Evolutionary conservation across 1,139 yeast species (phyloP).

Genomic region (Arxiozyma telluris): DNA sequence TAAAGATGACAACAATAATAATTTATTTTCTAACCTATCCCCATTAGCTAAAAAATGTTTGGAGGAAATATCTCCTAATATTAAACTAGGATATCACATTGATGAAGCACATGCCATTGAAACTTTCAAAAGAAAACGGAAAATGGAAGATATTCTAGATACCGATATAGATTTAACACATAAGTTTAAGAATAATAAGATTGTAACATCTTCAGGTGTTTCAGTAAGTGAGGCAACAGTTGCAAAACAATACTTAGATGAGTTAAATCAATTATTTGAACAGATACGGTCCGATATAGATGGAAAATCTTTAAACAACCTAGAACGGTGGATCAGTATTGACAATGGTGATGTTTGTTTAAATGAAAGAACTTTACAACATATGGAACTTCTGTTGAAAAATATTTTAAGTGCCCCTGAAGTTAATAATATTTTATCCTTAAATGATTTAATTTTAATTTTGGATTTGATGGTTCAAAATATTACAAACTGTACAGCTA

Average conservation of each 20-base stretch:
- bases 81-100: background rate
- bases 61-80: background rate
- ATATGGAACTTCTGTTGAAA: conserved; percentile 14
- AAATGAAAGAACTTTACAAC: conserved; percentile 12
- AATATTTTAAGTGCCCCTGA: conserved; percentile 15
- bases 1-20: background rate
- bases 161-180: conserved; percentile 1
- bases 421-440: conserved; percentile 9
- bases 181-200: conserved; percentile 9
- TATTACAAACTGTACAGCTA: conserved; percentile 6
- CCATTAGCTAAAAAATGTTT: conserved; percentile 12
- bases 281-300: conserved; percentile 1
- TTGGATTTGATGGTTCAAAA: conserved; percentile 18
- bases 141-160: conserved; percentile 2
- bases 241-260: conserved; percentile 18
- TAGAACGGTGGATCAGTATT: conserved; percentile 17
- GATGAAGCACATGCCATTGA: background rate
- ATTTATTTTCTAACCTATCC: conserved; percentile 17
- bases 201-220: conserved; percentile 15
- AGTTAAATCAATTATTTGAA: conserved; percentile 7
- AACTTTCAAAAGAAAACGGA: conserved; percentile 2
- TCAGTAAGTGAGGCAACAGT: conserved; percentile 17
- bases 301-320: conserved; percentile 7
- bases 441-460: conserved; percentile 7
- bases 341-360: conserved; percentile 7